Evolutionary conservation across 768 basidiomycete genomes (phyloP), one percentile per base, ranked within the genome.

Genomic region (Symmetrospora coprosmae): DNA sequence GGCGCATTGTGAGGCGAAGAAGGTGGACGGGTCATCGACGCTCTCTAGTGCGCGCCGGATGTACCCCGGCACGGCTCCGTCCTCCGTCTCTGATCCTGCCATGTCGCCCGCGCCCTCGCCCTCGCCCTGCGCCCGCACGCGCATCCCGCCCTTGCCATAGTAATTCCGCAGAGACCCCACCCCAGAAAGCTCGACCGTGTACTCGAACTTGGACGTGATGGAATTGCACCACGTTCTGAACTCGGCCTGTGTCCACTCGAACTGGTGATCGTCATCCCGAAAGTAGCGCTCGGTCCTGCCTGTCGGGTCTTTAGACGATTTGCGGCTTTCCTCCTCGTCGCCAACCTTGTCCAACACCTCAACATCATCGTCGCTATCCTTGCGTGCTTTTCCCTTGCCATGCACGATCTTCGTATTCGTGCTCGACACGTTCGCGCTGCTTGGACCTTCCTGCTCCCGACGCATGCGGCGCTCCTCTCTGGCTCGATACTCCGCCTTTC

Each of bases 191-290:
- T 21, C 11, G 27, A 66, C 45, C 6, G 45, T 21, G 51, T 68
- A 68, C 21, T 46, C 59, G 37, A 55, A 35, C 2, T 30, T 16
- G 23, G 23, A 46, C 35, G 55, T 58, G 31, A 58, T 58, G 39
- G 13, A 9, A 16, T 63, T 40, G 47, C 3, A 46, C 41, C 86
- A 87, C 80, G 83, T 85, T 16, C 64, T 66, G 68, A 87, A 92
- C 67, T 91, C 88, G 2, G 80, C 79, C 0, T 72, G 69, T 0
- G 86, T 89, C 84, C 85, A 91, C 71, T 92, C 88, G 64, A 90
- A 87, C 66, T 88, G 84, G 72, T 92, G 88, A 65, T 90, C 88
- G 23, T 72, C 61, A 68, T 91, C 86, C 21, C 88, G 77, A 74
- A 89, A 90, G 28, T 84, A 71, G 1, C 87, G 79, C 46, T 78